These are phyloP conservation scores for Naegleria gruberi DNA, from an alignment of 208 protist genomes.

Conservation along the genomic window DNA sequence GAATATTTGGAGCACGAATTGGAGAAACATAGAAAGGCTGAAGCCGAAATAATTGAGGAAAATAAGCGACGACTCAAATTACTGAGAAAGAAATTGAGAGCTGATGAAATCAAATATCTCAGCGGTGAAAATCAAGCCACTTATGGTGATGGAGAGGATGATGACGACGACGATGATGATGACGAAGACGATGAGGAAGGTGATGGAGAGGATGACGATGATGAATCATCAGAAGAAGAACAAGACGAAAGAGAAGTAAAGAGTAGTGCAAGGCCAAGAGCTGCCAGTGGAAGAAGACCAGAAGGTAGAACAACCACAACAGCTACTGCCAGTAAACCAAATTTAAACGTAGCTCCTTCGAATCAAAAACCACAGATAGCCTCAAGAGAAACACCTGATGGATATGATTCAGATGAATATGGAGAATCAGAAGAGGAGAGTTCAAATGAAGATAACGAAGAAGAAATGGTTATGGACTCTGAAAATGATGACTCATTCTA, in stretches of 20 bases:
- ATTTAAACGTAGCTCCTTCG: too few relatives aligned
- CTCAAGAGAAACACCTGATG: not conserved
- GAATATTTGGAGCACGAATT: constrained; percentile 80
- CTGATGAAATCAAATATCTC: not conserved
- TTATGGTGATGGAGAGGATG: not conserved
- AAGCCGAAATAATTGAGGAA: constrained; percentile 28
- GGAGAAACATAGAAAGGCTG: constrained; percentile 28
- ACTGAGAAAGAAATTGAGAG: not conserved
- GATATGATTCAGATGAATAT: not conserved
- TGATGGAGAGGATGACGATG: constrained; percentile 31
- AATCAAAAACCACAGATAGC: not conserved
- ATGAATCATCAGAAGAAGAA: constrained; percentile 28
- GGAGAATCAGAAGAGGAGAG: not conserved
- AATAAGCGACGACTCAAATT: not conserved
- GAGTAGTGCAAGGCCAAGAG: constrained; percentile 38
- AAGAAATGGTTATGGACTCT: not conserved
- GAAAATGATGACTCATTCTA: not conserved
- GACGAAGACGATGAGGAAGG: constrained; percentile 41
- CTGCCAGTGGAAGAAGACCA: constrained; percentile 24
- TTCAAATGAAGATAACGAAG: not conserved
- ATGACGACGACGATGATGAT: constrained; percentile 44
- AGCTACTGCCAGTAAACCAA: too few relatives aligned
- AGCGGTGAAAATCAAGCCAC: constrained; percentile 5
- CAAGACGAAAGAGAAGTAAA: constrained; percentile 12
- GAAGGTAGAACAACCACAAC: not conserved